Base-by-base conservation (phyloP, 2,329 filamentous ascomycete genomes). In the Ilyonectria mors-panacis region DNA sequence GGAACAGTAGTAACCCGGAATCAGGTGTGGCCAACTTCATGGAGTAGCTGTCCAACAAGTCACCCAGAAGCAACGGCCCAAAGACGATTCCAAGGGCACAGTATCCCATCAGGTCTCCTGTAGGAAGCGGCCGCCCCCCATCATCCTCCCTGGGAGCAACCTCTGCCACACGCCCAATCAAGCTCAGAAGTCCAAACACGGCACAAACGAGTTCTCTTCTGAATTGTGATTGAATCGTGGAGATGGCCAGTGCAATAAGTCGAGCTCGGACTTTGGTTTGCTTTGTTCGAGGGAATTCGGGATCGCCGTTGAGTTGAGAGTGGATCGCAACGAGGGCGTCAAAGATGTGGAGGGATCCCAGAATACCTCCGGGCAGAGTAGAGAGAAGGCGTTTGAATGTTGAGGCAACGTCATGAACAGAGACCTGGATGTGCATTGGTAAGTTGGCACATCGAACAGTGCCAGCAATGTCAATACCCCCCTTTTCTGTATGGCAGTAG, bases 371-470 rank as follows among this genome's bases (percentile, higher is more conserved):
- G 0, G 90, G 90, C 0, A 93, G 77, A 1, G 87, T 87, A 0
- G 86, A 84, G 1, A 93, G 80, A n/a, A 93, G 82, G 13, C 85
- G 86, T 73, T 93, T 93, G 78, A 93, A 92, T 0, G 88, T 85
- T 2, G 89, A 90, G 2, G 90, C 90, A 33, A 93, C 87, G 78
- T 93, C 91, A 67, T 92, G 89, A 4, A 89, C 83, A 7, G 87
- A 85, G 53, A 83, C 87, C 42, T 84, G 84, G 67, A 93, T 88
- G 71, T 92, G 89, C 2, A 79, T 77, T 4, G 91, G 91, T 2
- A 93, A 80, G 45, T 84, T 89, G 6, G 89, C 86, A 56, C 84
- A 87, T 37, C 87, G 84, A 30, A 89, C 88, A 0, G 90, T 92
- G 54, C 83, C 83, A 2, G 88, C 80, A 53, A 92, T 84, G 30